Evolutionary conservation across 805 yeast genomes (phyloP).

Genomic region (Teunomyces cretensis): DNA sequence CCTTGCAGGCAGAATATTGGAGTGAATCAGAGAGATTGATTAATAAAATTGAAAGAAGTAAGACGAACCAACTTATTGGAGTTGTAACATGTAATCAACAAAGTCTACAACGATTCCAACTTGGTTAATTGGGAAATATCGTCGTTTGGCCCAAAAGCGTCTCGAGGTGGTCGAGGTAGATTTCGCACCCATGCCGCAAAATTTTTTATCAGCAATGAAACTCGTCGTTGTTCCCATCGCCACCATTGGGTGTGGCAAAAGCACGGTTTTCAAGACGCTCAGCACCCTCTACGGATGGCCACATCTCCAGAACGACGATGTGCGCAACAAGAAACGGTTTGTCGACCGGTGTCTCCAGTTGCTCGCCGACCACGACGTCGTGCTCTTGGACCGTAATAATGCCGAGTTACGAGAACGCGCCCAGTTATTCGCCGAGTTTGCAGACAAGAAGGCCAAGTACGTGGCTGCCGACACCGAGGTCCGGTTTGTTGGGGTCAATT

Average conservation of each 20-base stretch:
- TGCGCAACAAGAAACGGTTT: slow-evolving; percentile 49
- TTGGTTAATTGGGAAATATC: too few species aligned
- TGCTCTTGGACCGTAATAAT: slow-evolving; percentile 81
- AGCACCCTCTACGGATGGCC: slow-evolving; percentile 56
- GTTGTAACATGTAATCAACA: too few species aligned
- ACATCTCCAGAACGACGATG: slow-evolving; percentile 79
- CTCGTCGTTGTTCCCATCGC: slow-evolving; percentile 80
- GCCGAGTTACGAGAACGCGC: slow-evolving; percentile 68
- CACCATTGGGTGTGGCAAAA: slow-evolving; percentile 93
- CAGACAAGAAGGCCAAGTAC: slow-evolving; percentile 41
- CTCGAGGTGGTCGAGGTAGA: too few species aligned
- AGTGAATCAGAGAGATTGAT: too few species aligned
- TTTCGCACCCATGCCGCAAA: too few species aligned
- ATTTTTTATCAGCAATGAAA: slow-evolving; percentile 24
- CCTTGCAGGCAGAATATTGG: too few species aligned
- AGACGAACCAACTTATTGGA: too few species aligned
- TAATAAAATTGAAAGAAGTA: too few species aligned
- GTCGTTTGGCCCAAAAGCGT: too few species aligned
- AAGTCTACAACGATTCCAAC: too few species aligned
- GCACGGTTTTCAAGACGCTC: slow-evolving; percentile 71
- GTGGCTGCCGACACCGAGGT: slow-evolving; percentile 40
- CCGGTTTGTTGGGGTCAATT: slow-evolving; percentile 67
- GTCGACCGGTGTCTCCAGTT: slow-evolving; percentile 44
- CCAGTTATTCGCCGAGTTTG: slow-evolving; percentile 58
- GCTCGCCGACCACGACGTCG: slow-evolving; percentile 42